Percentiles rank a stretch among this genome's conserved stretches.
Conservation (phyloP, 306 rosid genomes). For the Morella rubra region DNA sequence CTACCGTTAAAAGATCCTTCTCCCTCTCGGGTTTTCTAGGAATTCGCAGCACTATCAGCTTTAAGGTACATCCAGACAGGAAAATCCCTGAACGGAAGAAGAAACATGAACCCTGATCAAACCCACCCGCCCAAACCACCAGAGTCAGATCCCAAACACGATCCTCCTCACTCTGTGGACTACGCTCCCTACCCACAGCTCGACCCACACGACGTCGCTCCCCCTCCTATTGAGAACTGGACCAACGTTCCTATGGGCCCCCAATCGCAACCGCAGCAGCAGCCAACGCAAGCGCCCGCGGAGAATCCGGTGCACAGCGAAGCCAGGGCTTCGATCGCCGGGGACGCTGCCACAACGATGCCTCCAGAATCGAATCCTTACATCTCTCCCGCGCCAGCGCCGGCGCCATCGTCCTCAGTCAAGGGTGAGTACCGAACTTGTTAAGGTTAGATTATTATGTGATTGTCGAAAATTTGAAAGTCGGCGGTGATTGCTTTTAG, state of each 20-base stretch:
- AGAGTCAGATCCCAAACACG: slow-evolving; percentile 16
- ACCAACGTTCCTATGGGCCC: slow-evolving; percentile 45
- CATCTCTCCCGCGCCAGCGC: slow-evolving; percentile 56
- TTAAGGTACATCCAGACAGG: neutral
- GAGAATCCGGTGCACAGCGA: slow-evolving; percentile 21
- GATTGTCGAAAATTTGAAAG: neutral
- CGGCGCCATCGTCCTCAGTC: slow-evolving; percentile 42
- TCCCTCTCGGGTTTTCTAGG: neutral
- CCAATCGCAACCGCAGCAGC: slow-evolving; percentile 19
- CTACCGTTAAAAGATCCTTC: neutral
- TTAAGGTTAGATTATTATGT: neutral
- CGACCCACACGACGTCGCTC: slow-evolving; percentile 58
- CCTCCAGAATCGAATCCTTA: slow-evolving; percentile 82
- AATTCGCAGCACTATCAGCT: neutral
- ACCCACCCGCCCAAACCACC: slow-evolving; percentile 9
- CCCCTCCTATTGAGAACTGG: slow-evolving; percentile 45
- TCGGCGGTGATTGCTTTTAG: neutral
- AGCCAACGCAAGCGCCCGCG: neutral
- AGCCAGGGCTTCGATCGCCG: slow-evolving; percentile 47
- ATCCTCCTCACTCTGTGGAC: slow-evolving; percentile 45
- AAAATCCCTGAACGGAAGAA: neutral
- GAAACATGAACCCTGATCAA: slow-evolving; percentile 14
- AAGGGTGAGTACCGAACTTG: slow-evolving; percentile 48
- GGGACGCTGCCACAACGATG: slow-evolving; percentile 62
- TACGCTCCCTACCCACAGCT: slow-evolving; percentile 82